Conservation (phyloP, 2,329 filamentous ascomycete genomes). For the Westerdykella ornata region DNA sequence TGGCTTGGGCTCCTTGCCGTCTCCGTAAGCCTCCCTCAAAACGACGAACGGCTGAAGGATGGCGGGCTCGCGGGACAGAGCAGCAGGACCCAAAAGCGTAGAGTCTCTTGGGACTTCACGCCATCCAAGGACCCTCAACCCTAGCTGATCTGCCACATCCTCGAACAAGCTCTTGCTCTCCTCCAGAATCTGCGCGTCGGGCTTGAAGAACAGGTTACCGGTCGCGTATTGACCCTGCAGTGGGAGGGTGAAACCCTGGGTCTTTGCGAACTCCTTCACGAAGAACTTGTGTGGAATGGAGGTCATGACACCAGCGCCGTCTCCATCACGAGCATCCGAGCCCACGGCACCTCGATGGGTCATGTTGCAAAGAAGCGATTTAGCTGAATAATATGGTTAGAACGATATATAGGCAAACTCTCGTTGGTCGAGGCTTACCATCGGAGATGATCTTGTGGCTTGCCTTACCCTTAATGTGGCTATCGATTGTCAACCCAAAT, state of each 20-base stretch:
- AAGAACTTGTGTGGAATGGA: constrained; percentile 98
- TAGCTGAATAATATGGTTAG: constrained; percentile 51
- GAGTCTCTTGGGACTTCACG: constrained; percentile 92
- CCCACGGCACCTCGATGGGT: constrained; percentile 98
- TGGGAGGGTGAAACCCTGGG: constrained; percentile 81
- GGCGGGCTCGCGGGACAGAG: constrained; percentile 86
- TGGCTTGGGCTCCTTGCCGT: constrained; percentile 68
- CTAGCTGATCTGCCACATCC: constrained; percentile 81
- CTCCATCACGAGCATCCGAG: constrained; percentile 94
- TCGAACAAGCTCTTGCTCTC: constrained; percentile 91
- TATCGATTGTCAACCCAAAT: constrained; percentile 39
- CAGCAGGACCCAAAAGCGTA: constrained; percentile 83
- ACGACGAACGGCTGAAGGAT: constrained; percentile 96
- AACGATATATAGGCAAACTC: constrained; percentile 11
- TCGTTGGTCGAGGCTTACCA: constrained; percentile 55
- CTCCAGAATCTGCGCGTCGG: constrained; percentile 79
- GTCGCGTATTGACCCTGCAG: constrained; percentile 89
- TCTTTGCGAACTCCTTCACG: constrained; percentile 92
- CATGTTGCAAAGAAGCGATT: constrained; percentile 98
- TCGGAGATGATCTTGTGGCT: constrained; percentile 99
- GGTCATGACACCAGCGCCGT: constrained; percentile 98
- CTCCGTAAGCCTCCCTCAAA: constrained; percentile 74
- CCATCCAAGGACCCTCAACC: constrained; percentile 89
- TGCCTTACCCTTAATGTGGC: constrained; percentile 92
- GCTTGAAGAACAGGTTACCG: constrained; percentile 98